phyloP scores from a whole-genome alignment of 306 rosid species.

The Lathyrus oleraceus region DNA sequence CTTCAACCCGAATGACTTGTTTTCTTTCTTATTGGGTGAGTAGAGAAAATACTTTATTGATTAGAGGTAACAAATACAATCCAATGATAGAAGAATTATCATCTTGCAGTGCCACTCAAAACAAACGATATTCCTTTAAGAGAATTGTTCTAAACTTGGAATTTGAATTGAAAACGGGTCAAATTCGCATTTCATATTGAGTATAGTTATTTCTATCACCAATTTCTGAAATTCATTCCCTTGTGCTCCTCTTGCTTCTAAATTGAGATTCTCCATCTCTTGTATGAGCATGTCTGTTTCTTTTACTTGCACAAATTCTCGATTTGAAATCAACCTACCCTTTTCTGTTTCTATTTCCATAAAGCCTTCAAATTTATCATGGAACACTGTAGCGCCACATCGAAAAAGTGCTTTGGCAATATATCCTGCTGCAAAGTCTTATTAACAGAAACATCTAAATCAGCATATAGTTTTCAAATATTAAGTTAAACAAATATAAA shows the following conservation, averaged over 20 bases:
- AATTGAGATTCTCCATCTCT: neutral
- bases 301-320: neutral
- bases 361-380: neutral
- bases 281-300: neutral
- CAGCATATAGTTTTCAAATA: neutral
- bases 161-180: neutral
- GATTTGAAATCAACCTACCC: neutral
- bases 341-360: neutral
- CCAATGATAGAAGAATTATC: neutral
- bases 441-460: neutral
- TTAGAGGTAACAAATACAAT: no score
- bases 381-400: neutral
- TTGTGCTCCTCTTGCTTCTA: neutral
- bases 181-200: neutral
- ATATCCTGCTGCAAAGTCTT: neutral
- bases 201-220: neutral
- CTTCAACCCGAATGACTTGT: no score
- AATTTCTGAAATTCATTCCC: neutral
- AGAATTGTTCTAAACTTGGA: constrained; percentile 6
- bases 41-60: no score
- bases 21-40: no score
- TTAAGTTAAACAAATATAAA: no score
- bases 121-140: neutral
- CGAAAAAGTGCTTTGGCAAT: neutral
- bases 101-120: neutral